Evolutionary conservation across 2,329 filamentous ascomycete species (phyloP).

Genomic region (Plenodomus biglobosus): DNA sequence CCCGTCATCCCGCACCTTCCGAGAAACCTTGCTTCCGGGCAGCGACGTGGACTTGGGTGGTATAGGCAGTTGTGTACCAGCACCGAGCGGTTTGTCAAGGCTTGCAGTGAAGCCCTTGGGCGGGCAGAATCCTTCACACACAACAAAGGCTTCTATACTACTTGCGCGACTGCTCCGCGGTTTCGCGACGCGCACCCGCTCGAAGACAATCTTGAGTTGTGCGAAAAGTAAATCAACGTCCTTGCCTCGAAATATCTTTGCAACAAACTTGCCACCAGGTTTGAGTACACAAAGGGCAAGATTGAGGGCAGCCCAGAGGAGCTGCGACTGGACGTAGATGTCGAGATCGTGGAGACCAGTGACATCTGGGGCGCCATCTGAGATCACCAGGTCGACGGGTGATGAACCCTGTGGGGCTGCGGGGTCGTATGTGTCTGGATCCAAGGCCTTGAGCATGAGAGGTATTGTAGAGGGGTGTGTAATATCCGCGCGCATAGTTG

Average conservation of each 20-base stretch:
- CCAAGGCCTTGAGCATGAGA: slow-evolving; percentile 79
- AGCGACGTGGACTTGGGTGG: slow-evolving; percentile 16
- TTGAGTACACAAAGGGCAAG: slow-evolving; percentile 89
- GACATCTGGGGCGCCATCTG: slow-evolving; percentile 93
- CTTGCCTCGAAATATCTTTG: slow-evolving; percentile 93
- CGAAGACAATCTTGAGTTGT: slow-evolving; percentile 89
- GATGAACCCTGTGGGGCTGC: slow-evolving; percentile 58
- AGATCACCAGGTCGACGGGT: slow-evolving; percentile 89
- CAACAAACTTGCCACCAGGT: slow-evolving; percentile 93
- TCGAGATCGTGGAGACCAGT: slow-evolving; percentile 96
- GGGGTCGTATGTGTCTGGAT: slow-evolving; percentile 60
- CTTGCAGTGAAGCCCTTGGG: slow-evolving; percentile 75
- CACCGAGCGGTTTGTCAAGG: slow-evolving; percentile 72
- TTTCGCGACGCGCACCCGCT: slow-evolving; percentile 85
- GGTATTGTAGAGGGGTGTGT: slow-evolving; percentile 96
- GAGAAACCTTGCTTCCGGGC: slow-evolving; percentile 22
- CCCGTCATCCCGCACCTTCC: slow-evolving; percentile 49
- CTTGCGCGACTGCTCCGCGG: slow-evolving; percentile 92
- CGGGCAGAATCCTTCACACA: slow-evolving; percentile 85
- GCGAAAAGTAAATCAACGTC: slow-evolving; percentile 96
- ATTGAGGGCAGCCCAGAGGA: slow-evolving; percentile 92
- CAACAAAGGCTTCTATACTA: slow-evolving; percentile 94
- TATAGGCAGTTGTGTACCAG: slow-evolving; percentile 57
- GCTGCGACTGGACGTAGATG: slow-evolving; percentile 95
- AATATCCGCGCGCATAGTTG: slow-evolving; percentile 90